Percentiles rank a stretch among this genome's conserved stretches.
Conservation (phyloP, 2,329 filamentous ascomycete species). For the Colletotrichum incanum region DNA sequence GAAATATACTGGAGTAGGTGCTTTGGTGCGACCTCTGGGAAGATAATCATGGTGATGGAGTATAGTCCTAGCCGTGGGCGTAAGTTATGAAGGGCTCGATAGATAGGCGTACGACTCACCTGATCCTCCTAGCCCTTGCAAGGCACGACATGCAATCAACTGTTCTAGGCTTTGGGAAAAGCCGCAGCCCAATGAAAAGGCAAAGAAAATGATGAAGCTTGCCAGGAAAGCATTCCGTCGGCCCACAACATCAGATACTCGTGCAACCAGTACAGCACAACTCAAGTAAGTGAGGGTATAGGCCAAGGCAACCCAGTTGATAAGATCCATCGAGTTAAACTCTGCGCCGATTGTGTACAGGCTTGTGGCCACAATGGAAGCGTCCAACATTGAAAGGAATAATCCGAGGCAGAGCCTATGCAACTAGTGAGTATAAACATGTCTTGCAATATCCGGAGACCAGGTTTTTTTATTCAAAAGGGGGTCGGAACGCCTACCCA, state of each 20-base stretch:
- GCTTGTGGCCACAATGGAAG: slow-evolving; percentile 73
- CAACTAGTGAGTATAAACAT: not conserved
- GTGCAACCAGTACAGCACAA: slow-evolving; percentile 70
- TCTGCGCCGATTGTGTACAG: slow-evolving; percentile 70
- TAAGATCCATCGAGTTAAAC: slow-evolving; percentile 59
- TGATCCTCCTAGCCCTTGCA: slow-evolving; percentile 66
- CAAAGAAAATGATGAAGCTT: slow-evolving; percentile 69
- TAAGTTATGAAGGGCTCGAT: slow-evolving; percentile 29
- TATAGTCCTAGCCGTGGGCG: slow-evolving; percentile 61
- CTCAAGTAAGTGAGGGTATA: slow-evolving; percentile 72
- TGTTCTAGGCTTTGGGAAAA: slow-evolving; percentile 60
- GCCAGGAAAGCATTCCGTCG: slow-evolving; percentile 66
- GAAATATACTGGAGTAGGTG: slow-evolving; percentile 60
- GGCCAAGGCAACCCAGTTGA: slow-evolving; percentile 70
- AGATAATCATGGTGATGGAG: slow-evolving; percentile 69
- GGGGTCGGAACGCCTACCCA: slow-evolving; percentile 47
- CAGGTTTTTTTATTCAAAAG: not conserved
- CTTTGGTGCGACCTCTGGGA: slow-evolving; percentile 65
- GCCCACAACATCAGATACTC: slow-evolving; percentile 69
- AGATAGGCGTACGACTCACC: slow-evolving; percentile 52
- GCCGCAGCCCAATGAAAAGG: slow-evolving; percentile 71
- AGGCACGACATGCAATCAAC: slow-evolving; percentile 57
- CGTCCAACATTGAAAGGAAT: slow-evolving; percentile 72
- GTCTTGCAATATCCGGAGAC: not conserved
- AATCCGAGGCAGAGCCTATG: slow-evolving; percentile 66